Base-by-base conservation (phyloP, 331 rosid species). In the Prunus yedoensis region DNA sequence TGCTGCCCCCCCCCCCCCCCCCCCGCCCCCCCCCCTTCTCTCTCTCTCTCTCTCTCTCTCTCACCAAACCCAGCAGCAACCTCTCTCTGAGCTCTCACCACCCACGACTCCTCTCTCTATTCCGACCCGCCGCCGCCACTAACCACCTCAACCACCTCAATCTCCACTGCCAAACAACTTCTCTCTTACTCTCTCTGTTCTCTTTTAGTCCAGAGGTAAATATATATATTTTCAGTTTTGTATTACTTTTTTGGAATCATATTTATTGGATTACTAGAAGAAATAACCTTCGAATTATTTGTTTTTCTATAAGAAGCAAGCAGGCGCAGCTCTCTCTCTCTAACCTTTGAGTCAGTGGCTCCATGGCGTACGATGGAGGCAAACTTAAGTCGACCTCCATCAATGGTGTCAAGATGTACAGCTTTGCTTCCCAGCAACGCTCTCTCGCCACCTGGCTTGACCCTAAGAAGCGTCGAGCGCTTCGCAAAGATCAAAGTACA, bases 341-440 rank as follows among this genome's bases (percentile, higher is more conserved):
- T 57, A 57, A 20, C 7, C 63, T 57, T 57, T 23, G 7, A 58
- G 8, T 58, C 64, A 59, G 64, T 12, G 58, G 49, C 68, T 64
- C 52, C 51, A 94, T 94, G 97, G 97, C 95, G 73, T 81, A 82
- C 64, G 80, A 75, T 23, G 93, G 90, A 57, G 94, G 96, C 25
- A 88, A 83, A 11, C 82, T 94, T 61, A 91, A 90, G 79, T 88
- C 94, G 69, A 86, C 89, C 45, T 86, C 85, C 16, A 85, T 90
- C 49, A 90, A 89, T 50, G 96, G 97, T 3, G 96, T 93, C 32
- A 89, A 90, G 82, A 75, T 89, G 81, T 91, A 94, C 68, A 87
- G 88, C 4, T 63, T 88, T 5, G 91, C 96, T 20, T 91, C 97
- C 32, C 92, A 94, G 68, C 96, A 90, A 70, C 97, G 93, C 18